Base-by-base conservation (phyloP, 2,329 filamentous ascomycete species). In the Colletotrichum neosansevieriae region DNA sequence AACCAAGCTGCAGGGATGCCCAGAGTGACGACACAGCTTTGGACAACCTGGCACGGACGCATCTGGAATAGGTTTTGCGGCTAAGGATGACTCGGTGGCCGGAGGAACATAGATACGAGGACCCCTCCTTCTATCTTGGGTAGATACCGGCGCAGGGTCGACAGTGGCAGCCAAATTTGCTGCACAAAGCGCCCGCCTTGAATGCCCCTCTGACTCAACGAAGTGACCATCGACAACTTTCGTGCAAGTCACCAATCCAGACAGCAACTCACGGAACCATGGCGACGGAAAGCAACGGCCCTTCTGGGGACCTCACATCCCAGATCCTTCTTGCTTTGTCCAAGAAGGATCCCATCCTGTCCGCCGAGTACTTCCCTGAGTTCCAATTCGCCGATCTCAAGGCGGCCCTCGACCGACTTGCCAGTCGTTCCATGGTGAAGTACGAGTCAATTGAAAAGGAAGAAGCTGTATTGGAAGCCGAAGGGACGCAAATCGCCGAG, bases 361-460 rank as follows among this genome's bases (percentile, higher is more conserved):
- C 92, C 60, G 84, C 84, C 75, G 88, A 93, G 75, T 85, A 86
- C 75, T 94, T 94, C 82, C 89, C 92, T 73, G 79, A 86, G 73
- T 81, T 85, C 74, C 84, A 88, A 75, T 92, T 91, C 75, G 84
- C 86, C 70, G 87, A 89, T 68, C 83, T 98, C 76, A 98, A 98
- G 84, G 92, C 92, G 71, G 93, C 94, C 34, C 86, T 98, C 71
- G 96, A 98, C 82, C 89, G 94, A 73, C 87, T 99, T 60, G 87
- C 86, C 34, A 96, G 93, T 67, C 89, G 95, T 74, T 91, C 90
- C 58, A 98, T 98, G 94, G 85, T 98, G 71, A 85, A 87, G 72
- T 98, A 97, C 81, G 89, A 97, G 74, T 91, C 92, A 53, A 86
- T 94, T 70, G 94, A 98, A 73, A 85, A 86, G 59, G 93, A 98